Conservation (phyloP, 2,329 filamentous ascomycete species). For the Coniochaeta pulveracea region DNA sequence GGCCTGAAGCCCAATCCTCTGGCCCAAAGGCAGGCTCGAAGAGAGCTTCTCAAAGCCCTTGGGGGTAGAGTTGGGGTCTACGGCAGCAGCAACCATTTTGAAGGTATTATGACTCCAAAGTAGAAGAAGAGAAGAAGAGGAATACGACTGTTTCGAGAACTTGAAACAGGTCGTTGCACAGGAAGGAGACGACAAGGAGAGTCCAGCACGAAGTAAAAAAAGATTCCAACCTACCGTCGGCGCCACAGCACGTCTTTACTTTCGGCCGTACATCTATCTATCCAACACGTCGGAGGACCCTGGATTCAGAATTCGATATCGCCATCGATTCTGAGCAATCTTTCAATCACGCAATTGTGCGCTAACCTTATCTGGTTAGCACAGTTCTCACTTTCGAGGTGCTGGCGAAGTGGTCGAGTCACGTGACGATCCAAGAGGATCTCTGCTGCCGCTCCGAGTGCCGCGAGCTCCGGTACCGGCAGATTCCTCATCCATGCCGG, state of each 20-base stretch:
- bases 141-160: constrained; percentile 10
- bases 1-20: constrained; percentile 39
- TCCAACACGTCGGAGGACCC: not conserved
- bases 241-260: not conserved
- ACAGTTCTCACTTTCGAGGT: too few species aligned
- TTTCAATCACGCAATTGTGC: constrained; percentile 4
- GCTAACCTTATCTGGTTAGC: constrained; percentile 1
- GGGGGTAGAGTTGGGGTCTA: constrained; percentile 1
- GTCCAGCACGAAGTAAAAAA: constrained; percentile 3
- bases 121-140: not conserved
- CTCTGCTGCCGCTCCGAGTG: too few species aligned
- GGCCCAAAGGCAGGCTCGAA: constrained; percentile 45
- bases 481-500: too few species aligned
- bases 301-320: not conserved
- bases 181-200: not conserved
- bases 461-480: too few species aligned
- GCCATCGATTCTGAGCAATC: constrained; percentile 4
- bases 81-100: not conserved
- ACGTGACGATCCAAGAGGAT: too few species aligned
- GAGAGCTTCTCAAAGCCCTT: constrained; percentile 28
- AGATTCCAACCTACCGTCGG: constrained; percentile 1
- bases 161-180: constrained; percentile 1
- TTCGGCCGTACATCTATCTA: constrained; percentile 1
- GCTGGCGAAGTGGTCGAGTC: too few species aligned
- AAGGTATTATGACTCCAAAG: not conserved